Percentiles rank a stretch among this genome's conserved stretches.
Conservation (phyloP, 108 stramenopile species). For the Conticribra weissflogii region DNA sequence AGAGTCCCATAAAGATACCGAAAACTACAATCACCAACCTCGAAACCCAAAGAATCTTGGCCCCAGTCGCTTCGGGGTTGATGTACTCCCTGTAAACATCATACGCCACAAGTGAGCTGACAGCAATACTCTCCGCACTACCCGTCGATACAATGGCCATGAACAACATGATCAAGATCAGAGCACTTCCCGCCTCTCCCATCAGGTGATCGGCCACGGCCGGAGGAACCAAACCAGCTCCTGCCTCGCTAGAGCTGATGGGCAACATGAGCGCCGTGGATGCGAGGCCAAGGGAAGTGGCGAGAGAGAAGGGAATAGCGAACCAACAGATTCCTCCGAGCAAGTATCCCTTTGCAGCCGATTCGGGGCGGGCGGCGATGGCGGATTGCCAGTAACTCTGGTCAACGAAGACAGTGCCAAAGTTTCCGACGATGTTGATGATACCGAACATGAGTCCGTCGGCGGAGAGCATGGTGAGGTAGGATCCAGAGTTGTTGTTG, state of each 20-base stretch:
- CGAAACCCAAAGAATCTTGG: constrained; percentile 83
- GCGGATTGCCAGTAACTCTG: constrained; percentile 96
- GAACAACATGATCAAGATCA: constrained; percentile 93
- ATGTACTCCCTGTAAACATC: constrained; percentile 93
- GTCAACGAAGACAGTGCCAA: constrained; percentile 94
- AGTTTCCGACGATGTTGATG: constrained; percentile 96
- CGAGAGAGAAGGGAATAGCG: constrained; percentile 87
- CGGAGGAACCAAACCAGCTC: constrained; percentile 89
- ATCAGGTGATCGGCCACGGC: constrained; percentile 86
- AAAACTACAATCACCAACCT: constrained; percentile 80
- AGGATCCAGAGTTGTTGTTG: constrained; percentile 87
- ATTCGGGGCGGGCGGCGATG: constrained; percentile 85
- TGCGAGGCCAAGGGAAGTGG: constrained; percentile 91
- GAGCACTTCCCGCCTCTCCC: constrained; percentile 74
- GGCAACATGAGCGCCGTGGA: constrained; percentile 91
- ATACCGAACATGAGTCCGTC: constrained; percentile 93
- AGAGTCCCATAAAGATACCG: constrained; percentile 81
- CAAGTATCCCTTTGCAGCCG: constrained; percentile 90
- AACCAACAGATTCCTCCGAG: constrained; percentile 96
- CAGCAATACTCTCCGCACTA: constrained; percentile 91
- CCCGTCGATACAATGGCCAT: constrained; percentile 96
- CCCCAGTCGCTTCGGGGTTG: constrained; percentile 88
- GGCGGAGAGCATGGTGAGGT: constrained; percentile 89
- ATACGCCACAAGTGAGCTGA: constrained; percentile 88
- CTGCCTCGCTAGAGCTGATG: constrained; percentile 79